Evolutionary conservation across 31 red algal genomes (phyloP), one percentile per base, ranked within the genome.

Genomic region (Porphyra umbilicalis): DNA sequence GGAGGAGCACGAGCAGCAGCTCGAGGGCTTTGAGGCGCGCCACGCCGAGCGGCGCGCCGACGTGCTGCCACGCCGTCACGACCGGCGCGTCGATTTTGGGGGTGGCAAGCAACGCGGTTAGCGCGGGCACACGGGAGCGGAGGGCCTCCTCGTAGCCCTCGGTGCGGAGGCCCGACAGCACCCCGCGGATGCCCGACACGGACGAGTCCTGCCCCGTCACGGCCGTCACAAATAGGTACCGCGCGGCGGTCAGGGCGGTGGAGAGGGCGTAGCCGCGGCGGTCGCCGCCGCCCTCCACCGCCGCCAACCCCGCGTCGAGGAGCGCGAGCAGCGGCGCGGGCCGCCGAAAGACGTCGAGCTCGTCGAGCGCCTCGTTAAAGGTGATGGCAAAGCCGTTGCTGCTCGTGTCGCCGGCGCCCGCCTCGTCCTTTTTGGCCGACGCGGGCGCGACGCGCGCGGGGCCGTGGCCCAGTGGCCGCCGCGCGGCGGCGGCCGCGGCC

Each of bases 11-110:
- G 31, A 90, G 80, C n/a, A 94, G 80, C 32, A 94, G 79, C 77
- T 94, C 91, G 84, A 94, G 80, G 79, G 89, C 89, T 81, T 90
- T 94, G 38, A 94, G 81, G 33, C 91, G 83, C 1, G 89, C 91
- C 76, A 94, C 87, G 6, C 91, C 91, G 6, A 94, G 81, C 31
- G 91, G 91, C 36, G 85, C 89, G 20, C 85, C 79, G 37, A 94
- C 87, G 76, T 83, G 88, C 31, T 86, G 81, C 91, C 91, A 94
- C 91, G 89, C 89, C 0, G 91, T 94, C 18, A 87, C 42, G 37
- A 90, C 87, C 36, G 81, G 77, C 25, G 81, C 86, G 57, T 71
- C 57, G 25, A 71, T 29, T 8, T 71, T 71, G 18, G 57, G 57
- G 6, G 57, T 29, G 6, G 57, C 57, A 2, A 94, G 68, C 35